Evolutionary conservation across 2,329 filamentous ascomycete species (phyloP), one percentile per base, ranked within the genome.

Genomic region (Akanthomyces dipterigenus): DNA sequence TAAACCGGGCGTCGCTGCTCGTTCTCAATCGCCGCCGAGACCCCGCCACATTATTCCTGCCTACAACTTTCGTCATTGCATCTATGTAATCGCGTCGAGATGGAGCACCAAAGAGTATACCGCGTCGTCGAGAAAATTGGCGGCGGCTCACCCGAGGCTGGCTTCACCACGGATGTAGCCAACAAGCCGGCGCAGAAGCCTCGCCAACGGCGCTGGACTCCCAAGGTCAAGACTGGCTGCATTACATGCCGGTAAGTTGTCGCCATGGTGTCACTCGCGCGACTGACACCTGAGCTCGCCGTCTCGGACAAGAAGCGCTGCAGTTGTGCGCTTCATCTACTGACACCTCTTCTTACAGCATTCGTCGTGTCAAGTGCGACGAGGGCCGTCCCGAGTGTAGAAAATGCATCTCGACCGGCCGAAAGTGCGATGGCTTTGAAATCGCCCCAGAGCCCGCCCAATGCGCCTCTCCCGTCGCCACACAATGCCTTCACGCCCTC

Each of bases 281-380:
- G 43, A 5, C 6, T 7, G 43, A 46, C 12, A 6, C 14, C 5
- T 46, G 12, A 16, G 5, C 43, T 46, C 3, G 43, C 22, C 43
- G 43, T 18, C 43, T 18, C 43, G 43, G 43, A 2, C 5, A n/a
- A 31, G 26, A 50, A 34, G 26, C 16, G 34, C 46, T 5, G n/a
- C 26, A 20, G 8, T 11, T n/a, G n/a, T 6, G 5, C 28, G 18
- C 18, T 20, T 22, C 40, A 7, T 11, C n/a, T 22, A 36, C 54
- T 55, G 28, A 55, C 40, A 3, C 12, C 9, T 12, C 20, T 20
- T 38, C 45, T 11, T 11, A 1, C 55, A 70, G 69, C 46, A 64
- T 65, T 26, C 65, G 69, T 24, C 66, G 65, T 43, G 66, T 71
- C 34, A 71, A 70, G 58, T 71, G 70, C 36, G 70, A 71, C 40